Conservation (phyloP, 768 basidiomycete genomes). For the Lactarius akahatsu region DNA sequence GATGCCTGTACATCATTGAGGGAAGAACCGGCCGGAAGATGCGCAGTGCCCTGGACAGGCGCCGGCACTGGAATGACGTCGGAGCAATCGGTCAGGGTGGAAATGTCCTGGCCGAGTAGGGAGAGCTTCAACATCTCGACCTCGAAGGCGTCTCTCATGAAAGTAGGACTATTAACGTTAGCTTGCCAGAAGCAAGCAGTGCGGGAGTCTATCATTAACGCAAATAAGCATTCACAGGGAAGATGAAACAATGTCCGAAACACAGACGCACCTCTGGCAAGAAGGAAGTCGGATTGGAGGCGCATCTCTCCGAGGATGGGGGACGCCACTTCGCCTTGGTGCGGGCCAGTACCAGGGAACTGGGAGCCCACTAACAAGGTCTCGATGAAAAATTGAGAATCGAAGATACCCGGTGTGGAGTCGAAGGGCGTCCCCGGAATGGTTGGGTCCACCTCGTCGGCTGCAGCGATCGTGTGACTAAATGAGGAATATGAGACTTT, state of each 20-base stretch:
- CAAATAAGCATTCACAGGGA: not conserved
- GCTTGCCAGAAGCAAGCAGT: slow-evolving; percentile 39
- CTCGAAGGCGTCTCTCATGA: slow-evolving; percentile 33
- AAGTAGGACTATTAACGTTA: slow-evolving; percentile 34
- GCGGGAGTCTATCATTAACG: slow-evolving; percentile 31
- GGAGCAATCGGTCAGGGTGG: slow-evolving; percentile 29
- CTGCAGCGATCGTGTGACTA: slow-evolving; percentile 29
- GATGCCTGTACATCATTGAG: not conserved
- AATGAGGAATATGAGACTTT: slow-evolving; percentile 14
- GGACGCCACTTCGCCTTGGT: slow-evolving; percentile 1
- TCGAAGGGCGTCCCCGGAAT: slow-evolving; percentile 38
- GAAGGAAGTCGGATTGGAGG: not conserved
- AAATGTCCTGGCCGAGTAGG: slow-evolving; percentile 34
- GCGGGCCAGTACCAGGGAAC: not conserved
- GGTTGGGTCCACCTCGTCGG: slow-evolving; percentile 34
- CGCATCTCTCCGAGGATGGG: slow-evolving; percentile 14
- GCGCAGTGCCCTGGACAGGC: not conserved
- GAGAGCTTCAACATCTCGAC: slow-evolving; percentile 36
- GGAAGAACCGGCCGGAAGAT: slow-evolving; percentile 18
- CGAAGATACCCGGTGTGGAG: slow-evolving; percentile 35
- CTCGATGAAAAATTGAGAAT: slow-evolving; percentile 37
- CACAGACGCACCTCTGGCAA: slow-evolving; percentile 31
- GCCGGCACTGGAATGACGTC: slow-evolving; percentile 19
- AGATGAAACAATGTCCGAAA: not conserved
- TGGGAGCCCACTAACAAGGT: slow-evolving; percentile 23